Base-by-base conservation (phyloP, 129 eudicot species). In the Saussurea involucrata region DNA sequence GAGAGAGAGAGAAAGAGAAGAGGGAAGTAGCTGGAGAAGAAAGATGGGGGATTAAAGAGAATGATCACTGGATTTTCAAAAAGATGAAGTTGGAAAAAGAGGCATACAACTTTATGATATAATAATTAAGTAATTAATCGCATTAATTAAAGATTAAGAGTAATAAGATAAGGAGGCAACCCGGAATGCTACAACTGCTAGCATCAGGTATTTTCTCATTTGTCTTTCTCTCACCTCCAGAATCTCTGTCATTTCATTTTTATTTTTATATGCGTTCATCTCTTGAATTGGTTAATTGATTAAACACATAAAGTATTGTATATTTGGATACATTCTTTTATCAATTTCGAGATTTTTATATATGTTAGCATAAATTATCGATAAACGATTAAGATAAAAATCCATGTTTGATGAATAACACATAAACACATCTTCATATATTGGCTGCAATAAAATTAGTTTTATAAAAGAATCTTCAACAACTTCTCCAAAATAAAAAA, bases 21-120 rank as follows among this genome's bases (percentile, higher is more conserved):
- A 74, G 28, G 63, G 81, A 61, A 42, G 87, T 84, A 84, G 96
- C 88, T 83, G 87, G 87, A 90, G 96, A 86, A 90, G 83, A 83
- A 80, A 83, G 80, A 83, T 76, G 66, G 66, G 66, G 86, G 83
- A 70, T 78, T 77, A 69, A 83, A 76, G 83, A 83, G 89, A 82
- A 80, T 65, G 84, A 72, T 80, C 74, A 76, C 73, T 64, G 57
- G 78, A 74, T 46, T 78, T 84, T 71, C 76, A 85, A 73, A 90
- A 85, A 79, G 86, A 71, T 73, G 71, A 78, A 70, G 79, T 75
- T 72, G 86, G 90, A 77, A 90, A 90, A 90, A 86, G 78, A 77
- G 78, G 82, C 75, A 81, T 67, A 70, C 24, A 73, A 34, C 82
- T 67, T 84, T 71, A 76, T 80, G 68, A 68, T 5, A 11, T 69